A percentile compares a stretch with the other conserved stretches of the same genome.
Evolutionary conservation across 192 early-diverging fungal species (phyloP).

Genomic region (Coemansia sp.): DNA sequence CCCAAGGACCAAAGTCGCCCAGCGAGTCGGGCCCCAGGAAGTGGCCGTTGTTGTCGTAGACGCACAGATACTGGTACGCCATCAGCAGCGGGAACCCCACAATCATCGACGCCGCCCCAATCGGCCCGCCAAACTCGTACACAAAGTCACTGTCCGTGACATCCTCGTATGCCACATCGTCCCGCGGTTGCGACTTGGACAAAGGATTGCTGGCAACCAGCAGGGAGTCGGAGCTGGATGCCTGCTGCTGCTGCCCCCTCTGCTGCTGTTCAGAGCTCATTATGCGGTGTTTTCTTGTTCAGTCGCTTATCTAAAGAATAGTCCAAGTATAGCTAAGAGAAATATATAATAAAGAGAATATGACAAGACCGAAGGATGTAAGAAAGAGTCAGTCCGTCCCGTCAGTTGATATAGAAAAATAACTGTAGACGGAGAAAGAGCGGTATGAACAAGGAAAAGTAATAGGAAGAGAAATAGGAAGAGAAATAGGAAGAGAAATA

Average conservation of each 20-base stretch:
- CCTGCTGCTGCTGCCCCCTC: background rate
- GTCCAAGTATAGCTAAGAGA: too few relatives aligned
- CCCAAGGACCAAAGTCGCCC: constrained; percentile 45
- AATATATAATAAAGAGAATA: too few relatives aligned
- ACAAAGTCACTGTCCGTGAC: constrained; percentile 64
- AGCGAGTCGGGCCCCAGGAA: constrained; percentile 56
- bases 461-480: too few relatives aligned
- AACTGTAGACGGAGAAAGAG: too few relatives aligned
- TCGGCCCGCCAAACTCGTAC: constrained; percentile 73
- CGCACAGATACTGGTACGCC: constrained; percentile 73
- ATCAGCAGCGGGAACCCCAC: constrained; percentile 70
- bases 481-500: too few relatives aligned
- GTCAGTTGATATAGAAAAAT: too few relatives aligned
- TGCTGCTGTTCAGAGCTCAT: background rate
- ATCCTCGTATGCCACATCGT: constrained; percentile 56
- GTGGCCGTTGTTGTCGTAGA: constrained; percentile 66
- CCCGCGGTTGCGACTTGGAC: constrained; percentile 36
- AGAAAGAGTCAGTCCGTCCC: too few relatives aligned
- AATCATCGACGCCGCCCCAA: constrained; percentile 71
- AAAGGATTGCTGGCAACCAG: background rate
- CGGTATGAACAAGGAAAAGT: too few relatives aligned
- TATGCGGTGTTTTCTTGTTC: background rate
- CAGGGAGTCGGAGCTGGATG: constrained; percentile 5
- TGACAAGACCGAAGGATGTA: too few relatives aligned
- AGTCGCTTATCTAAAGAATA: background rate